Percentiles rank a stretch among this genome's conserved stretches.
These are phyloP conservation scores for Daldinia vernicosa DNA, from an alignment of 495 filamentous ascomycete species.

Conservation along the genomic window DNA sequence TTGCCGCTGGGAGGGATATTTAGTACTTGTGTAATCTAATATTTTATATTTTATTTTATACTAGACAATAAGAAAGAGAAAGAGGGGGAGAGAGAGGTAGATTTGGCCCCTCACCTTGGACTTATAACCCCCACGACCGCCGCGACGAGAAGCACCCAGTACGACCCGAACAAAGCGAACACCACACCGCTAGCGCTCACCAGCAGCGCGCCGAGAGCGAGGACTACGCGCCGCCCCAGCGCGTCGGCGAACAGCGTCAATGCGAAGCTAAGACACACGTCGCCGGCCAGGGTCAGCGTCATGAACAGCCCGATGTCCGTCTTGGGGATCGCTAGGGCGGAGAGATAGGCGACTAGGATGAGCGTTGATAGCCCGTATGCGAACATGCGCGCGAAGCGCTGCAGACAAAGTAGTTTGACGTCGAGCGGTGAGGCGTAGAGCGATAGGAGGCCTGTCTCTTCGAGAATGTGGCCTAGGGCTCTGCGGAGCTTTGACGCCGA, in stretches of 20 bases:
- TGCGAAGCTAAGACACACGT: slow-evolving; percentile 76
- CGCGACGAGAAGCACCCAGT: slow-evolving; percentile 76
- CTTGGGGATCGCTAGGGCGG: slow-evolving; percentile 69
- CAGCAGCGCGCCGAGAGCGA: slow-evolving; percentile 70
- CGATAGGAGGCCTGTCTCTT: slow-evolving; percentile 54
- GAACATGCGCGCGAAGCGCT: slow-evolving; percentile 71
- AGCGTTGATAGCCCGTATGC: slow-evolving; percentile 54
- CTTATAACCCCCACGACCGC: slow-evolving; percentile 86
- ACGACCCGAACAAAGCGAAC: slow-evolving; percentile 74
- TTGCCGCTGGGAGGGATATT: slow-evolving; percentile 63
- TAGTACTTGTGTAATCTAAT: neutral
- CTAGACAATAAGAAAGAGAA: neutral
- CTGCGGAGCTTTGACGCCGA: neutral
- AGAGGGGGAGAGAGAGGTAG: neutral
- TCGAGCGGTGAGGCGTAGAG: slow-evolving; percentile 63
- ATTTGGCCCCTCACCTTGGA: slow-evolving; percentile 54
- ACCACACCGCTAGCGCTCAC: slow-evolving; percentile 74
- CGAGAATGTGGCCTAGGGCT: slow-evolving; percentile 5
- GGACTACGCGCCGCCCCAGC: slow-evolving; percentile 71
- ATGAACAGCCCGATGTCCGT: slow-evolving; percentile 83
- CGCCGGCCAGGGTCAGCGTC: slow-evolving; percentile 83
- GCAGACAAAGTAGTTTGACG: slow-evolving; percentile 74
- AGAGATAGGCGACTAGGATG: slow-evolving; percentile 60
- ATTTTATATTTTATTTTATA: neutral
- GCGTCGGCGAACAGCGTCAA: slow-evolving; percentile 81